Base-by-base conservation (phyloP, 2,329 filamentous ascomycete species). In the Triangularia setosa region DNA sequence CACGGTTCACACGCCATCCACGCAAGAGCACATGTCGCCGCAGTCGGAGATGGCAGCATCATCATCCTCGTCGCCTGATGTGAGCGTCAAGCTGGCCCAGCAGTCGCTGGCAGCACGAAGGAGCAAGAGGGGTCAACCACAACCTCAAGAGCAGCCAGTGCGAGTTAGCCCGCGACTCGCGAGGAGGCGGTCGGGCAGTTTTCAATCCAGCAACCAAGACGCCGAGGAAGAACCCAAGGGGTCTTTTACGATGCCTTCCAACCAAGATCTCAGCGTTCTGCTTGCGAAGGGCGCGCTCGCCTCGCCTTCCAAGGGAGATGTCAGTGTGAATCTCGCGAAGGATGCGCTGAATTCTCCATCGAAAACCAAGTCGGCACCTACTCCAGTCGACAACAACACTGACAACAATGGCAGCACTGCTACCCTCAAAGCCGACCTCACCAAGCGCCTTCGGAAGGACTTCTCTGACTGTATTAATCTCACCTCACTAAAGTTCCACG, bases 401-500 rank as follows among this genome's bases (percentile, higher is more conserved):
- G 63, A 70, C 35, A 18, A 35, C 44, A 48, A 58, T 28, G 58
- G 61, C 4, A 66, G 59, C n/a, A 68, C 68, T 54, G 65, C 69
- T 30, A 71, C 74, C 0, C 73, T 82, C 35, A 84, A 83, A 69
- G 66, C 78, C 2, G 79, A 82, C 58, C 76, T 87, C 12, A 71
- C 75, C 35, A 80, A 78, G 64, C 77, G 77, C 57, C 76, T 85
- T 1, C 80, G 80, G 11, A 77, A 76, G n/a, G 78, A 79, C 12
- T 75, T 87, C 48, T 80, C 81, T 2, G 84, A 87, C 64, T 86
- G 79, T 68, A 76, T 83, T 48, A 69, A 81, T 1, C 79, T 89
- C 16, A 83, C 83, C 68, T 74, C 76, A 5, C 75, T 89, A 30
- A 81, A 82, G n/a, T 77, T 76, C 48, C 78, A 81, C 62, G 75